Evolutionary conservation across 352 stramenopile species (phyloP), one percentile per base, ranked within the genome.

Genomic region (Globisporangium solare): DNA sequence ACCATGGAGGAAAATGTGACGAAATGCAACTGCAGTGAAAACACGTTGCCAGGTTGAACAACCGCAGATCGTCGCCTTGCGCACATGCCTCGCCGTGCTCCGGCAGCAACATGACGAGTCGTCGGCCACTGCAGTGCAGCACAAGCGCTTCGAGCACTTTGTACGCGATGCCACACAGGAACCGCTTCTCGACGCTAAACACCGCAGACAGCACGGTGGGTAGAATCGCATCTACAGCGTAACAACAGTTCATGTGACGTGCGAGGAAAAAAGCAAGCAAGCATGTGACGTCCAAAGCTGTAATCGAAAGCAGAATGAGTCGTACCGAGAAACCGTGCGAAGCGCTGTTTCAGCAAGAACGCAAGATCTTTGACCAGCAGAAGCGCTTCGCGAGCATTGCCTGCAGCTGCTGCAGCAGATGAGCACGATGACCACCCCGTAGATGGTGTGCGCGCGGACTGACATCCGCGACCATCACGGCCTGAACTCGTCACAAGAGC

Each of bases 61-160:
- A 56, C 3, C 72, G 70, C 18, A 70, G 14, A 43, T 85, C 74
- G 21, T 82, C 70, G 13, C 67, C 48, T 13, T 60, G 64, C 41
- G 42, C 61, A 51, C 64, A 67, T 3, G 31, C 55, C 14, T 68
- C 68, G 13, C 65, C 49, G 39, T 70, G 52, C 48, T 79, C 60
- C 24, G 76, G 60, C 18, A 87, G 56, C 15, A 73, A 31, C 11
- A 78, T 47, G 2, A 67, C 64, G 2, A 85, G 67, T 32, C 65
- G 70, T 11, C 68, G 70, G 15, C 60, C 67, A 24, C 74, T 87
- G 56, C 74, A 87, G 55, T 87, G 72, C 22, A 72, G 22, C 6
- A 85, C 60, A 8, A 83, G 68, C 8, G 74, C 72, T 37, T 82
- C 76, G 4, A 87, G 64, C 20, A 85, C 76, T 65, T 87, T 72